Conservation (phyloP, 352 stramenopile species). For the Albugo laibachii region DNA sequence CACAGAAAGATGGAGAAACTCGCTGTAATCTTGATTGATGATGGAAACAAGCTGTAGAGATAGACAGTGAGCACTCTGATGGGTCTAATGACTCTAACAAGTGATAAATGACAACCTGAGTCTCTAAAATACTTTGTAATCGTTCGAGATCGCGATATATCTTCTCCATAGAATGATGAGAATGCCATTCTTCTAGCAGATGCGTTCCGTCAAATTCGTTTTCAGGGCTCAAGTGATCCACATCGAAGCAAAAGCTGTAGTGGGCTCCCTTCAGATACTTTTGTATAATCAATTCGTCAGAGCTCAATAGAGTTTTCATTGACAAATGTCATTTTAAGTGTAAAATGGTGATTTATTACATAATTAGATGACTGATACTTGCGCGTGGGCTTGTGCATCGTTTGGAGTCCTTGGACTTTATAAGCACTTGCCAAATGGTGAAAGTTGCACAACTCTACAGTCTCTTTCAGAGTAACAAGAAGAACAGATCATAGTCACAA, state of each 20-base stretch:
- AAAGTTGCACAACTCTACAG: no score
- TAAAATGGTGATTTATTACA: no score
- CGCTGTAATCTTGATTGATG: slow-evolving; percentile 78
- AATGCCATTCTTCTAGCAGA: slow-evolving; percentile 62
- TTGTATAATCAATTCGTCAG: no score
- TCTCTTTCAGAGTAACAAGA: no score
- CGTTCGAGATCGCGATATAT: slow-evolving; percentile 68
- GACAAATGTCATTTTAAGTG: no score
- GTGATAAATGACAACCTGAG: slow-evolving; percentile 20
- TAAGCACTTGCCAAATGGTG: no score
- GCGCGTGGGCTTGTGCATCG: no score
- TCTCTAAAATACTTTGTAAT: slow-evolving; percentile 73
- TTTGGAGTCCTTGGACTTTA: no score
- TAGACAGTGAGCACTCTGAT: neutral
- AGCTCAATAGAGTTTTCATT: no score
- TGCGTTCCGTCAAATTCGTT: slow-evolving; percentile 27
- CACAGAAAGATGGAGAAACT: slow-evolving; percentile 78
- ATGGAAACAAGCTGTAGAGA: slow-evolving; percentile 45
- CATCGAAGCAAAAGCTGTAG: slow-evolving; percentile 66
- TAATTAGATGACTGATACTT: no score
- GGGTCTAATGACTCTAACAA: neutral
- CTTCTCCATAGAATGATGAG: slow-evolving; percentile 59
- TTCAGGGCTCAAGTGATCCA: slow-evolving; percentile 54
- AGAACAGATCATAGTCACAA: no score
- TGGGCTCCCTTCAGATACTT: neutral